Conservation (phyloP, 441 rosid species). For the Brassica hybrid region DNA sequence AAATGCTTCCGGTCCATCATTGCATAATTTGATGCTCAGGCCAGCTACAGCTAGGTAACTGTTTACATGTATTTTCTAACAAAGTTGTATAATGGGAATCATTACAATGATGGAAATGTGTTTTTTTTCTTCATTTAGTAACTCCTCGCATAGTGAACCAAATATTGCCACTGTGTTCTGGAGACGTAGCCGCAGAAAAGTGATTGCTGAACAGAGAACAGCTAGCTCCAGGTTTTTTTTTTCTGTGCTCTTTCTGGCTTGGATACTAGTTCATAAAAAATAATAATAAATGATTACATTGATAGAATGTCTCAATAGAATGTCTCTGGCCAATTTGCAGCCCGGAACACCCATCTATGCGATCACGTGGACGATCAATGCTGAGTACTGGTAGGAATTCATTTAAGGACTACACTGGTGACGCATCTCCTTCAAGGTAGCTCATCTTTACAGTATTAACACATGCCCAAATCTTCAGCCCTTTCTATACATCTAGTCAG, state of each 20-base stretch:
- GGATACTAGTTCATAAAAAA: background rate
- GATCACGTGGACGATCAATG: conserved; percentile 88
- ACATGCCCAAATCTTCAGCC: conserved; percentile 13
- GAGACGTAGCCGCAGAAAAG: conserved; percentile 97
- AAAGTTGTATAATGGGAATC: conserved; percentile 16
- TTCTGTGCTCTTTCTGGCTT: conserved; percentile 39
- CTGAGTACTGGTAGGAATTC: conserved; percentile 84
- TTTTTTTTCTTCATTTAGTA: conserved; percentile 41
- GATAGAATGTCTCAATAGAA: conserved; percentile 3
- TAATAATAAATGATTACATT: background rate
- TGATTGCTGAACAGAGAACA: conserved; percentile 96
- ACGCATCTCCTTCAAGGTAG: conserved; percentile 85
- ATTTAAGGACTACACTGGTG: conserved; percentile 73
- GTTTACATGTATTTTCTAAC: conserved; percentile 13
- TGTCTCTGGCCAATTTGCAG: conserved; percentile 49
- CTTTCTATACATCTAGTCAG: conserved; percentile 6
- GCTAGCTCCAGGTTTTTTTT: conserved; percentile 95
- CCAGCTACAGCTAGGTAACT: conserved; percentile 69
- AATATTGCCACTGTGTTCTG: conserved; percentile 87
- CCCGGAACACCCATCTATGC: conserved; percentile 97
- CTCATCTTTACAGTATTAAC: conserved; percentile 21
- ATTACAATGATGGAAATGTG: conserved; percentile 20
- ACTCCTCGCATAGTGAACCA: conserved; percentile 96
- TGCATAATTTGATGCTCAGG: conserved; percentile 75
- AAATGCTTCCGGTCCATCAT: conserved; percentile 49